These are phyloP conservation scores for Ophiobolus disseminans DNA, from an alignment of 2,329 filamentous ascomycete genomes.

Conservation along the genomic window DNA sequence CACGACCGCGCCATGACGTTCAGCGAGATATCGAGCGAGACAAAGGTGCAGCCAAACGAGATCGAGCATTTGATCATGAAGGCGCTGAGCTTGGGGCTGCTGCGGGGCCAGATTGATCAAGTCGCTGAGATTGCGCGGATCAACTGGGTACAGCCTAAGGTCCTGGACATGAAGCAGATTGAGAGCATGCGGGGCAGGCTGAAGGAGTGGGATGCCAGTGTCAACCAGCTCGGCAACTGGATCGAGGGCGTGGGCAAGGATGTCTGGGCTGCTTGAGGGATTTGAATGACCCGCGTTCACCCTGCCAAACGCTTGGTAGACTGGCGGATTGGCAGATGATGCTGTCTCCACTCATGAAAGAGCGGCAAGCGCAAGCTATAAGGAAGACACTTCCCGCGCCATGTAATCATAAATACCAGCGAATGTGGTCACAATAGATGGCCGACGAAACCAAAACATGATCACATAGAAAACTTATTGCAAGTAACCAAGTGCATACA, in stretches of 20 bases:
- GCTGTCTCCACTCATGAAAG: slow-evolving; percentile 3
- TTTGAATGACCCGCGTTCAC: no score
- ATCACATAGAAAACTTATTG: no score
- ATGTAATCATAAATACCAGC: slow-evolving; percentile 27
- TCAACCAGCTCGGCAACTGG: slow-evolving; percentile 96
- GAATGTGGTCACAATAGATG: not conserved
- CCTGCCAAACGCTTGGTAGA: no score
- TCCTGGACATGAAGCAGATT: slow-evolving; percentile 94
- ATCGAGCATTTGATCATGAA: slow-evolving; percentile 99
- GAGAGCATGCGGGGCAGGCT: slow-evolving; percentile 87
- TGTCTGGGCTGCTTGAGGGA: slow-evolving; percentile 79
- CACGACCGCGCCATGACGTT: slow-evolving; percentile 97
- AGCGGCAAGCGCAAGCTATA: slow-evolving; percentile 12
- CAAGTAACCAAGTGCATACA: no score
- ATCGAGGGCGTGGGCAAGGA: slow-evolving; percentile 93
- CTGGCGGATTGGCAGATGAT: no score
- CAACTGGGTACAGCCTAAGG: slow-evolving; percentile 99
- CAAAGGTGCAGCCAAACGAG: slow-evolving; percentile 86
- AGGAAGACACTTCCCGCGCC: slow-evolving; percentile 7
- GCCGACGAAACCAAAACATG: not conserved
- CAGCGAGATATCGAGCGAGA: slow-evolving; percentile 84
- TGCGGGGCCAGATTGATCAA: slow-evolving; percentile 94
- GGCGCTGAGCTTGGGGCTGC: slow-evolving; percentile 88
- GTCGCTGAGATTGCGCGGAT: slow-evolving; percentile 93
- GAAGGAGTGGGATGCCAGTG: slow-evolving; percentile 93